A percentile compares a stretch with the other conserved stretches of the same genome.
These are phyloP conservation scores for Salix purpurea DNA, from an alignment of 345 rosid genomes.

Conservation along the genomic window DNA sequence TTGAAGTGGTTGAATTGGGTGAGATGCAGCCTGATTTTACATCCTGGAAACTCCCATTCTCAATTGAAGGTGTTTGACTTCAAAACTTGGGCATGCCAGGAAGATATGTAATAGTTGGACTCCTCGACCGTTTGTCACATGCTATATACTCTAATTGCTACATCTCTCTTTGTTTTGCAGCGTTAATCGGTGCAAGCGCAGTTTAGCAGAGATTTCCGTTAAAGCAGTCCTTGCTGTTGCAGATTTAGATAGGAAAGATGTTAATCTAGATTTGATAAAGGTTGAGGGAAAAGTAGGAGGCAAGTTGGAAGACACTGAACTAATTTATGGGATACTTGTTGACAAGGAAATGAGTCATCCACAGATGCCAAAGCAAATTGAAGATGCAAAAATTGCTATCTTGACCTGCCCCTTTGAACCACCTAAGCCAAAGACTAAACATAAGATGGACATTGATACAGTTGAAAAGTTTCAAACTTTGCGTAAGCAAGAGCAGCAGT, in stretches of 20 bases:
- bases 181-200: constrained; percentile 84
- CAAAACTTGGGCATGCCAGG: not conserved
- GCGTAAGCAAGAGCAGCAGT: constrained; percentile 85
- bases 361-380: constrained; percentile 91
- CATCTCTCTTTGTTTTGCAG: constrained; percentile 40
- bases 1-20: not conserved
- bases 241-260: constrained; percentile 91
- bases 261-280: constrained; percentile 86
- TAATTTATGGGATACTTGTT: constrained; percentile 74
- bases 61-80: not conserved
- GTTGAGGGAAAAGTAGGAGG: constrained; percentile 96
- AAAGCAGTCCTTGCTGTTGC: constrained; percentile 96
- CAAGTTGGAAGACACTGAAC: constrained; percentile 85
- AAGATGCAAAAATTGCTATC: constrained; percentile 93
- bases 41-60: not conserved
- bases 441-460: constrained; percentile 96
- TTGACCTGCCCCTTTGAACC: constrained; percentile 98
- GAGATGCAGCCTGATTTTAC: not conserved
- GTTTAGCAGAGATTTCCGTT: constrained; percentile 92
- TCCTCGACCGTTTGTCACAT: not conserved
- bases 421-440: constrained; percentile 97
- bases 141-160: not conserved
- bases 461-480: constrained; percentile 92
- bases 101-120: not conserved
- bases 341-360: constrained; percentile 99